Percentiles rank a stretch among this genome's conserved stretches.
Evolutionary conservation across 208 protist species (phyloP).

Genomic region (Trypanosoma theileri): DNA sequence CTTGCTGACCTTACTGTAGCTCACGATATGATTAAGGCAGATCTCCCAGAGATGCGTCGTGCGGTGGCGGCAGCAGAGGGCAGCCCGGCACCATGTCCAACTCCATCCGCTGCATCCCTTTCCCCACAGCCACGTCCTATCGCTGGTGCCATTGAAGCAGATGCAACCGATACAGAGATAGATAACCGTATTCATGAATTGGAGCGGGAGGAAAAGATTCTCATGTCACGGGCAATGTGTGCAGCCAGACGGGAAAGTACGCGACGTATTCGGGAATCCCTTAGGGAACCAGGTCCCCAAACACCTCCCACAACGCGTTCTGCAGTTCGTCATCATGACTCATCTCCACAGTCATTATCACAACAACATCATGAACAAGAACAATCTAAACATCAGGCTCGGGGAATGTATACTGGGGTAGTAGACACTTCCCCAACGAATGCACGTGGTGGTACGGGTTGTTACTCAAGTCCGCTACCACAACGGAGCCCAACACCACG

Average conservation of each 20-base stretch:
- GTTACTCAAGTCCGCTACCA: constrained; percentile 12
- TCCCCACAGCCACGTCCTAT: constrained; percentile 45
- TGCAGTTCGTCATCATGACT: constrained; percentile 7
- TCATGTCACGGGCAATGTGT: constrained; percentile 53
- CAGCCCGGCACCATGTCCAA: too few relatives aligned
- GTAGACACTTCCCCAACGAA: constrained; percentile 10
- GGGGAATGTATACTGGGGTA: not conserved
- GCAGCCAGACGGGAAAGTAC: constrained; percentile 62
- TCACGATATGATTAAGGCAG: constrained; percentile 74
- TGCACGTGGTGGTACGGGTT: not conserved
- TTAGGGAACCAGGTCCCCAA: constrained; percentile 31
- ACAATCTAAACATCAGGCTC: not conserved
- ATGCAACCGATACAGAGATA: constrained; percentile 47
- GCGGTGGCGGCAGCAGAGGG: not conserved
- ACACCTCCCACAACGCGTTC: constrained; percentile 28
- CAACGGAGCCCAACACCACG: constrained; percentile 27
- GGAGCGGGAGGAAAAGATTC: constrained; percentile 61
- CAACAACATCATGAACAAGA: not conserved
- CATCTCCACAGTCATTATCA: not conserved
- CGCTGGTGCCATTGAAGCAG: constrained; percentile 23
- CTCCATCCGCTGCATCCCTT: constrained; percentile 22
- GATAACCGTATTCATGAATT: constrained; percentile 54
- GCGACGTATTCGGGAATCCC: constrained; percentile 60
- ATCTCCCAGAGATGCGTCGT: constrained; percentile 34
- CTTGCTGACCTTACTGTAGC: constrained; percentile 67